Evolutionary conservation across 2,329 filamentous ascomycete species (phyloP), one percentile per base, ranked within the genome.

Genomic region (Apiospora rasikravindrae): DNA sequence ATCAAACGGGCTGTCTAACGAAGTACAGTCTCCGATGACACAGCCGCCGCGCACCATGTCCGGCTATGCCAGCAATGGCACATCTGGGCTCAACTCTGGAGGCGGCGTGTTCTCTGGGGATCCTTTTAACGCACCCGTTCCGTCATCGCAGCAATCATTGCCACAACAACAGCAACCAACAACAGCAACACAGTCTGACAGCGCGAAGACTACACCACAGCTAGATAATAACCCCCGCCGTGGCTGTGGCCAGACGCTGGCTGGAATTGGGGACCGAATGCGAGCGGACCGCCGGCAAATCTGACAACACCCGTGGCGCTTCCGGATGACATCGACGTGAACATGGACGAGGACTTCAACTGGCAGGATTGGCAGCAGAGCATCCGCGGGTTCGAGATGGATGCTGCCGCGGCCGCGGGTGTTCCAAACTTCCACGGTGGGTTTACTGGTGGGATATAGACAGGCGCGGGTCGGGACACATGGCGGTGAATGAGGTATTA

Each of bases 281-380:
- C 53, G 22, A 40, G 29, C 57, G 57, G 57, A 40, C 29, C 29
- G 33, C 57, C 57, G 57, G 33, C 57, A 22, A 49, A 40, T 16
- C 44, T 47, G 19, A 37, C 67, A 16, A 22, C 44, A 33, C 57
- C 57, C 10, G 33, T 69, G 44, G 44, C 67, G 44, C 44, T 69
- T n/a, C 26, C 47, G n/a, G 76, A 83, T 22, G 76, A 77, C 61
- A 79, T 74, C 13, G 79, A 80, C 73, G 76, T 77, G 71, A 81
- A 77, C 71, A 81, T 79, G 72, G 84, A 84, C 1, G 77, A 79
- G 7, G 81, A 83, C 8, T 87, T 87, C 72, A 82, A 87, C 74
- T 88, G 86, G 86, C 83, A 86, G 68, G 83, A 83, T 71, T 88
- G 86, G 84, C 84, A 83, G 71, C 82, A 85, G 71, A 84, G 77